Evolutionary conservation across 371 early-diverging fungal species (phyloP).

Genomic region (Synchytrium microbalum): DNA sequence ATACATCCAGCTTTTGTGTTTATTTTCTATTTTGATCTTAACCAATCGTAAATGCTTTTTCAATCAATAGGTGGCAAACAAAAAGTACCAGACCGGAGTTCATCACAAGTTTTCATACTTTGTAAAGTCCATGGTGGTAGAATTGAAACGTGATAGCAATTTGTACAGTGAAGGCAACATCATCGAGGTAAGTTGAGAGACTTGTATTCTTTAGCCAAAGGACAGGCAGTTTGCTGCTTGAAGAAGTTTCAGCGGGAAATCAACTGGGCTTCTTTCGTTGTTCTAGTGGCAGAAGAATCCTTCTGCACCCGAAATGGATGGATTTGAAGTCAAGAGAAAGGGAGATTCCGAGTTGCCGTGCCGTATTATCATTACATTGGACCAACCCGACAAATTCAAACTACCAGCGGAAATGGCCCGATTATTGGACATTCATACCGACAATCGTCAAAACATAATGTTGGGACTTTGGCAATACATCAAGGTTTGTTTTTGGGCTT

Average conservation of each 20-base stretch:
- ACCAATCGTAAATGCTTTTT: conserved; percentile 6
- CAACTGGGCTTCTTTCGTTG: no score
- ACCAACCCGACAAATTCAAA: conserved; percentile 72
- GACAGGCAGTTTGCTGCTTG: no score
- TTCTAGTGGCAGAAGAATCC: conserved; percentile 65
- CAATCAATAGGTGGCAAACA: conserved; percentile 37
- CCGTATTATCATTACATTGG: conserved; percentile 69
- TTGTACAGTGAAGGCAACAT: conserved; percentile 45
- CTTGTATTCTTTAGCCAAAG: background rate
- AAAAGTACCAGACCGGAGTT: conserved; percentile 45
- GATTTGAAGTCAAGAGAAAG: conserved; percentile 83
- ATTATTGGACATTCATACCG: conserved; percentile 65
- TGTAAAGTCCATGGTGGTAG: conserved; percentile 68
- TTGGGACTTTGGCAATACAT: conserved; percentile 93
- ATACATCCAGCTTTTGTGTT: conserved; percentile 12
- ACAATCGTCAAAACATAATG: conserved; percentile 66
- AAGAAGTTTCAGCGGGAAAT: no score
- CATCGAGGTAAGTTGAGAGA: conserved; percentile 47
- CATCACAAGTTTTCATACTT: conserved; percentile 78
- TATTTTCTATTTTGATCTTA: background rate
- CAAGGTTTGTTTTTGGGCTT: conserved; percentile 44
- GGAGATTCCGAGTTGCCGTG: conserved; percentile 77
- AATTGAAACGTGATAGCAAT: conserved; percentile 71
- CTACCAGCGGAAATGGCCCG: conserved; percentile 60
- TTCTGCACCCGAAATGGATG: conserved; percentile 62